phyloP scores from a whole-genome alignment of 768 basidiomycete genomes.

The Mycena venus region DNA sequence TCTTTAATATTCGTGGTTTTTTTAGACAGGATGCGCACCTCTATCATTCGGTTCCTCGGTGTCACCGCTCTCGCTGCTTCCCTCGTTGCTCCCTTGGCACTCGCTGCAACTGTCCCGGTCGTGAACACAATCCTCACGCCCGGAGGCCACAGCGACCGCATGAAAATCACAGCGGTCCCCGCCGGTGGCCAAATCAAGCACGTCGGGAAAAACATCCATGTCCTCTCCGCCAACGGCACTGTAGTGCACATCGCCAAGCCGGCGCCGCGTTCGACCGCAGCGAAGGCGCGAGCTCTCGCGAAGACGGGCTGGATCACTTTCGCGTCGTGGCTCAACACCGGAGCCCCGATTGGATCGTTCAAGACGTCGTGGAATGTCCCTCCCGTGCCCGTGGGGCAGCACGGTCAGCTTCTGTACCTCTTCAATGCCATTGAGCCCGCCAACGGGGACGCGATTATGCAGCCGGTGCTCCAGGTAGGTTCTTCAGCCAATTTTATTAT shows the following conservation, averaged over 20 bases:
- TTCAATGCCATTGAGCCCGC: constrained; percentile 20
- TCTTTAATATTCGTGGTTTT: no score
- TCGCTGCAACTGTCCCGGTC: background rate
- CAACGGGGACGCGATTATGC: background rate
- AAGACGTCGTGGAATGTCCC: constrained; percentile 22
- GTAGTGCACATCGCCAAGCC: background rate
- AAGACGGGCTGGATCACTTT: constrained; percentile 14
- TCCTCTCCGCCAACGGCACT: background rate
- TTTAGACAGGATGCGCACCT: constrained; percentile 7
- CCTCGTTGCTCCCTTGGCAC: background rate
- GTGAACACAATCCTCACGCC: constrained; percentile 4
- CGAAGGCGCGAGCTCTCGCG: background rate
- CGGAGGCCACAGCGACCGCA: background rate
- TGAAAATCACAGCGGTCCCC: background rate
- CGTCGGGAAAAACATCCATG: constrained; percentile 2
- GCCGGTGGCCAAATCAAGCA: background rate
- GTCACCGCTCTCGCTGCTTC: background rate
- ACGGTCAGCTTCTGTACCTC: constrained; percentile 17
- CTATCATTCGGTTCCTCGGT: background rate
- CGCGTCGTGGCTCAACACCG: constrained; percentile 18
- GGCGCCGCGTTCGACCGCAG: background rate
- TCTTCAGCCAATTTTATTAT: background rate
- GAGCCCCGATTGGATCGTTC: background rate
- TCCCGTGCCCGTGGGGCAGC: background rate
- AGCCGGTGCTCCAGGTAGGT: constrained; percentile 24